These are phyloP conservation scores for Salisapilia sapeloensis DNA, from an alignment of 352 stramenopile genomes.

Conservation along the genomic window DNA sequence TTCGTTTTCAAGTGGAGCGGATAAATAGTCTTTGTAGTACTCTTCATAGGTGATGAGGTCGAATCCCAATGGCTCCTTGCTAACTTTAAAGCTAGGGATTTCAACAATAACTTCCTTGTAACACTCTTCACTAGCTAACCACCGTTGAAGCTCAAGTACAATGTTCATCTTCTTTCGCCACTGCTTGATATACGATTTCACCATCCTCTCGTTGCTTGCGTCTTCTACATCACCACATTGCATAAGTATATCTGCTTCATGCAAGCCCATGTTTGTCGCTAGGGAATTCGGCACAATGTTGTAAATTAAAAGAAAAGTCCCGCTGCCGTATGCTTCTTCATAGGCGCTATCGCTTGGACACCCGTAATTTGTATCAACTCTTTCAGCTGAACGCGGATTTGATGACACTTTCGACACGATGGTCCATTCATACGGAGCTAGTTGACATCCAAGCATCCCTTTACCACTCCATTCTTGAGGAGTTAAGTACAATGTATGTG, in stretches of 20 bases:
- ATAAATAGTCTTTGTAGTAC: conserved; percentile 19
- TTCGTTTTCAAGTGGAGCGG: neutral
- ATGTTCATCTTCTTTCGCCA: conserved; percentile 2
- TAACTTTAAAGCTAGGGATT: conserved; percentile 1
- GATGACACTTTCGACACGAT: too few species aligned
- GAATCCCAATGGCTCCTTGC: conserved; percentile 13
- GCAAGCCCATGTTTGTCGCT: conserved; percentile 13
- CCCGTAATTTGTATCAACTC: too few species aligned
- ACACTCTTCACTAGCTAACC: conserved; percentile 17
- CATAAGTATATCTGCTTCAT: conserved; percentile 27
- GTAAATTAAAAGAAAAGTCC: conserved; percentile 11
- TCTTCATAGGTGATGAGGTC: conserved; percentile 27
- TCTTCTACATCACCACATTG: conserved; percentile 13
- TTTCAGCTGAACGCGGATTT: too few species aligned
- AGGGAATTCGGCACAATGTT: conserved; percentile 12
- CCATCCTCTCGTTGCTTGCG: conserved; percentile 3
- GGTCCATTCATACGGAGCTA: conserved; percentile 42
- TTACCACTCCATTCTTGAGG: conserved; percentile 48
- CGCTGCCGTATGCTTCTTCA: conserved; percentile 3
- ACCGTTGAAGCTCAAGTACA: conserved; percentile 31
- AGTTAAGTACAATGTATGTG: conserved; percentile 3
- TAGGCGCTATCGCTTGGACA: too few species aligned
- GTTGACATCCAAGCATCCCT: conserved; percentile 36
- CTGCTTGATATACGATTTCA: conserved; percentile 6
- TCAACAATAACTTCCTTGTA: conserved; percentile 16